Percentiles rank a stretch among this genome's conserved stretches.
Evolutionary conservation across 192 early-diverging fungal genomes (phyloP).

Genomic region (Gigaspora rosea): DNA sequence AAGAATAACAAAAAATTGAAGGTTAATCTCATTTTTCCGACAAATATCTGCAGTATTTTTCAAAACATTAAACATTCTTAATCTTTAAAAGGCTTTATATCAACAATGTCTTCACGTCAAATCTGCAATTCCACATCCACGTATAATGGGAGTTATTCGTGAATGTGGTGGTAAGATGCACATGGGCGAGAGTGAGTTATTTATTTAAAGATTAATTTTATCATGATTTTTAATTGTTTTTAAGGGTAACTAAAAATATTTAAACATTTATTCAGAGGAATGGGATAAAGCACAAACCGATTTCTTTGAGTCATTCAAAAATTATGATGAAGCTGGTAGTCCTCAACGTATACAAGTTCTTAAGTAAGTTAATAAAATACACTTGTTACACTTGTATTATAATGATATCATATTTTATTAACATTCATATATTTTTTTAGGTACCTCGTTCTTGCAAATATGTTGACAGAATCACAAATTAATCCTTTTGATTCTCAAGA

Average conservation of each 20-base stretch:
- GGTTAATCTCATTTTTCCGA: constrained; percentile 36
- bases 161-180: constrained; percentile 99
- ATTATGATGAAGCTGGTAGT: constrained; percentile 96
- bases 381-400: neutral
- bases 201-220: neutral
- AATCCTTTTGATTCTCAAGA: constrained; percentile 98
- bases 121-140: constrained; percentile 94
- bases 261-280: constrained; percentile 52
- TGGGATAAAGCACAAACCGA: constrained; percentile 92
- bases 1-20: constrained; percentile 89
- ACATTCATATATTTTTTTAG: constrained; percentile 31
- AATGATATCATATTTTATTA: neutral
- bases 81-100: constrained; percentile 63
- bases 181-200: constrained; percentile 81
- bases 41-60: neutral
- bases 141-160: constrained; percentile 95
- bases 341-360: constrained; percentile 89
- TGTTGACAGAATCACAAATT: constrained; percentile 94
- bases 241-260: neutral
- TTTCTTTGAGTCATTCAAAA: constrained; percentile 98
- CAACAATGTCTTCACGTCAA: constrained; percentile 85
- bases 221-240: neutral
- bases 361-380: constrained; percentile 59
- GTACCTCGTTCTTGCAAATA: constrained; percentile 93
- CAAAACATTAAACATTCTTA: neutral